Evolutionary conservation across 2,329 filamentous ascomycete species (phyloP).

Genomic region (Xylariaceae sp.): DNA sequence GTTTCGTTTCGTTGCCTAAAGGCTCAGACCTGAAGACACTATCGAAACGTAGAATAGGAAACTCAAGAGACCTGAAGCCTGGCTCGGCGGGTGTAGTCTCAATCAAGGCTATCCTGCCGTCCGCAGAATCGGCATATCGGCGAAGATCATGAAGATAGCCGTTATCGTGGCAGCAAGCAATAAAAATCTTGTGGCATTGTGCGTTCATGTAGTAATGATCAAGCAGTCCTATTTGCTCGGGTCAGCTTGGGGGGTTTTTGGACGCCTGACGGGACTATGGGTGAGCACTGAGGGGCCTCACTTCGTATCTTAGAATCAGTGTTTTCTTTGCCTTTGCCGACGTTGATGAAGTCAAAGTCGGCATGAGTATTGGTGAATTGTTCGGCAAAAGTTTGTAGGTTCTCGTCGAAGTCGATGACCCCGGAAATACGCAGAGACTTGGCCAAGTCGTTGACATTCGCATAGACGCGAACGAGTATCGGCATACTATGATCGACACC

Average conservation of each 20-base stretch:
- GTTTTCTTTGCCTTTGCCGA: slow-evolving; percentile 34
- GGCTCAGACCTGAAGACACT: slow-evolving; percentile 30
- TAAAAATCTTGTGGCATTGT: slow-evolving; percentile 33
- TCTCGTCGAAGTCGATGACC: slow-evolving; percentile 30
- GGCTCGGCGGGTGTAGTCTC: slow-evolving; percentile 33
- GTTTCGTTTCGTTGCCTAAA: slow-evolving; percentile 31
- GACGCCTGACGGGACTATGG: neutral
- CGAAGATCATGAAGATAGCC: slow-evolving; percentile 34
- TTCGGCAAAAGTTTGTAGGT: slow-evolving; percentile 31
- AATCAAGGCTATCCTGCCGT: slow-evolving; percentile 28
- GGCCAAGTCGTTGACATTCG: slow-evolving; percentile 32
- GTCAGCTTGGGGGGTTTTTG: slow-evolving; percentile 11
- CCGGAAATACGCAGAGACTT: slow-evolving; percentile 31
- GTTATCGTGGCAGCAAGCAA: slow-evolving; percentile 34
- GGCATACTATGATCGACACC: slow-evolving; percentile 27
- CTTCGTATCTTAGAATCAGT: slow-evolving; percentile 32
- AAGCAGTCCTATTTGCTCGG: slow-evolving; percentile 27
- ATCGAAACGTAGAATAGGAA: slow-evolving; percentile 31
- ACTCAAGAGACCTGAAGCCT: slow-evolving; percentile 29
- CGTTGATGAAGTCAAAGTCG: slow-evolving; percentile 34
- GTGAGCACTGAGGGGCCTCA: slow-evolving; percentile 13
- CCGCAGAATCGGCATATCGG: slow-evolving; percentile 27
- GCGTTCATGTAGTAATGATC: slow-evolving; percentile 32
- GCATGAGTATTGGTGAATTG: slow-evolving; percentile 32
- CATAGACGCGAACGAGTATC: slow-evolving; percentile 32